Evolutionary conservation across 345 rosid genomes (phyloP).

Genomic region (Rhodomyrtus tomentosa): DNA sequence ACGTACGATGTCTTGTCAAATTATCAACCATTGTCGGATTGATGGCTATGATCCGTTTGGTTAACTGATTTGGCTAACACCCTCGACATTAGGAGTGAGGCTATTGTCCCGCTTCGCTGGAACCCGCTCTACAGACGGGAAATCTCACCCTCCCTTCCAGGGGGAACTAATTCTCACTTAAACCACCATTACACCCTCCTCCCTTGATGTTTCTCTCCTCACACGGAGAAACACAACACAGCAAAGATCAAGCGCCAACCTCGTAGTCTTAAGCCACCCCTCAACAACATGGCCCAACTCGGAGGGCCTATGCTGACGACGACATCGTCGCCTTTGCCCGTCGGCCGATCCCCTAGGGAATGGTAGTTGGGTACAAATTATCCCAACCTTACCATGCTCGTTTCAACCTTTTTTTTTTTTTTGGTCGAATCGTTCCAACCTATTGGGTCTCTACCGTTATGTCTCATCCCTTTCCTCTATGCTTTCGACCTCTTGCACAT

Average conservation of each 20-base stretch:
- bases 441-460: neutral
- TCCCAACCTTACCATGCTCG: neutral
- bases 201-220: neutral
- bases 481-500: neutral
- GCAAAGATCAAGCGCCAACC: neutral
- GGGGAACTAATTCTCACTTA: neutral
- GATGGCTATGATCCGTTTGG: neutral
- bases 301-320: neutral
- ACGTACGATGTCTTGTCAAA: neutral
- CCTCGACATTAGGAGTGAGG: neutral
- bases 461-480: neutral
- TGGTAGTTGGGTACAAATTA: neutral
- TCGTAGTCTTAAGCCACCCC: neutral
- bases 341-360: neutral
- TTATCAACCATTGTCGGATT: neutral
- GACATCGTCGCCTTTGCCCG: neutral
- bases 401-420: too few species aligned
- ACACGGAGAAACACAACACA: neutral
- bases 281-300: rapidly evolving
- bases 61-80: neutral
- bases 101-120: neutral
- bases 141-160: neutral
- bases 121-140: neutral
- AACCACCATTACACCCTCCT: neutral
- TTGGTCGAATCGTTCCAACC: too few species aligned